Conservation (phyloP, 306 rosid genomes). For the Glycine tomentella region DNA sequence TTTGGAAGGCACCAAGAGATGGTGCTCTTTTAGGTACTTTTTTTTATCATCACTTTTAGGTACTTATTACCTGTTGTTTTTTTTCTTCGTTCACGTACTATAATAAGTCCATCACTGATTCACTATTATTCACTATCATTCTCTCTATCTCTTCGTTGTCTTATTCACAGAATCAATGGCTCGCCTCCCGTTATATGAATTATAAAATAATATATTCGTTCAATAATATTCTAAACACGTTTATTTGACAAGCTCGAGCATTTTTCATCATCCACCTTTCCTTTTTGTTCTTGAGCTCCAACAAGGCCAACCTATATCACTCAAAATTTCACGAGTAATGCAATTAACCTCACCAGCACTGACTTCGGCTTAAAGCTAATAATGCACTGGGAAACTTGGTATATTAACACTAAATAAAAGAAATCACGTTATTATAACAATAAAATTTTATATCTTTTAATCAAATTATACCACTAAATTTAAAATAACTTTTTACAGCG, state of each 20-base stretch:
- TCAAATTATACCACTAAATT: slow-evolving; percentile 1
- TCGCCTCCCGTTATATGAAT: not conserved
- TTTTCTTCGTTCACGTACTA: no score
- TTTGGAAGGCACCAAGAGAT: no score
- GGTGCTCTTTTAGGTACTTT: no score
- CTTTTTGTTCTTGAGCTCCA: not conserved
- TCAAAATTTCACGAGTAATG: not conserved
- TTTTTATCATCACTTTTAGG: no score
- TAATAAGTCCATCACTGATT: no score
- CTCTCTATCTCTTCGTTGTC: not conserved
- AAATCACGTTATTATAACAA: not conserved
- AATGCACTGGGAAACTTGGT: not conserved
- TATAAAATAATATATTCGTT: not conserved
- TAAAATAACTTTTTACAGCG: slow-evolving; percentile 22
- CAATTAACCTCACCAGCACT: not conserved
- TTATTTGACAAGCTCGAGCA: not conserved
- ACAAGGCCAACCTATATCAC: not conserved
- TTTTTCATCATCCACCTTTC: not conserved
- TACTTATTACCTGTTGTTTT: no score
- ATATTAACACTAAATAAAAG: not conserved
- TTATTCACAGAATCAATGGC: not conserved
- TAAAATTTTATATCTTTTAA: not conserved
- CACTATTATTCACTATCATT: no score
- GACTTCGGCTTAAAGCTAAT: not conserved
- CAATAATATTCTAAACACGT: not conserved